phyloP scores from a whole-genome alignment of 2,329 filamentous ascomycete species.

The Calcarisporium arbuscula region DNA sequence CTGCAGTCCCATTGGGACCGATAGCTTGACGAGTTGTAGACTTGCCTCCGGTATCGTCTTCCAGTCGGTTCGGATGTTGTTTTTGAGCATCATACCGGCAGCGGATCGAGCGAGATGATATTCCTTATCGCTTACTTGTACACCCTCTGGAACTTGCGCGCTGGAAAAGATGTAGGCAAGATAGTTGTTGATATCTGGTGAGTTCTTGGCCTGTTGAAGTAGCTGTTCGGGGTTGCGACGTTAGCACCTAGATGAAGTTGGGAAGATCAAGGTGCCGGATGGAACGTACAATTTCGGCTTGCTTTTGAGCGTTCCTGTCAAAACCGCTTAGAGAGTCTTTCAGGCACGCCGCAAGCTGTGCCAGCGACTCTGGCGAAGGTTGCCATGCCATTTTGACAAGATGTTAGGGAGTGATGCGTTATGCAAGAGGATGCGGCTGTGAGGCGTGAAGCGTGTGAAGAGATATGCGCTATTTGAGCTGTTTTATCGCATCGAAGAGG shows the following conservation, averaged over 20 bases:
- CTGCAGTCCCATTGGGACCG: constrained; percentile 71
- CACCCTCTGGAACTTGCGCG: constrained; percentile 51
- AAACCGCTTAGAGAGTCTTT: constrained; percentile 87
- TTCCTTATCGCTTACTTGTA: constrained; percentile 52
- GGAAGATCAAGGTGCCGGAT: not conserved
- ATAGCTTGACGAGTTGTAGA: constrained; percentile 70
- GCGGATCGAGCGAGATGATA: constrained; percentile 77
- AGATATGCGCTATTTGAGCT: no score
- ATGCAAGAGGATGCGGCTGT: no score
- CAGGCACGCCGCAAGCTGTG: constrained; percentile 82
- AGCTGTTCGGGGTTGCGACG: constrained; percentile 71
- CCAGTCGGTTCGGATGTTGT: constrained; percentile 73
- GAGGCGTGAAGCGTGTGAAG: no score
- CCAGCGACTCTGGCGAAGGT: constrained; percentile 78
- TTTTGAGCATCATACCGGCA: constrained; percentile 92
- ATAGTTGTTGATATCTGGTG: constrained; percentile 96
- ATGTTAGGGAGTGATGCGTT: no score
- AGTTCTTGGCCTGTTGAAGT: constrained; percentile 81
- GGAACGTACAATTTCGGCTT: constrained; percentile 74
- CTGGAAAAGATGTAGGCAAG: constrained; percentile 85
- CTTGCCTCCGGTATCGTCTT: constrained; percentile 68
- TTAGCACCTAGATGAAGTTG: not conserved
- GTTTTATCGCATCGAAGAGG: no score
- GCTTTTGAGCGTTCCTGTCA: constrained; percentile 73
- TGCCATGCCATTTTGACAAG: constrained; percentile 99